Evolutionary conservation across 768 basidiomycete genomes (phyloP).

Genomic region (Hemileccinum impolitum): DNA sequence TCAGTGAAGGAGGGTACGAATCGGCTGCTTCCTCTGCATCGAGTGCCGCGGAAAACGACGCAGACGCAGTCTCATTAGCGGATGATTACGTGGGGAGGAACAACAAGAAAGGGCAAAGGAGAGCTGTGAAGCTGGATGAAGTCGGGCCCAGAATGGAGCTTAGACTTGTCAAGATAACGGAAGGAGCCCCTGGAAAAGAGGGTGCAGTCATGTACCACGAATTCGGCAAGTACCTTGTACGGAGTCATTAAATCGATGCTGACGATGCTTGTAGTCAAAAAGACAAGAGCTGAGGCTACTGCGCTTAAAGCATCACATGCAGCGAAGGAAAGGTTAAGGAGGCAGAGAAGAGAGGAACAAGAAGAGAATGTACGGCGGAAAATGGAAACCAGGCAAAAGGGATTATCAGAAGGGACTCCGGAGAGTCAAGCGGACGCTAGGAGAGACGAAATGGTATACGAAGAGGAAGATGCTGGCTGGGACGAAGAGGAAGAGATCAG

Average conservation of each 20-base stretch:
- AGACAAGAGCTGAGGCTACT: slow-evolving; percentile 71
- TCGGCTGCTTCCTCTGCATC: slow-evolving; percentile 77
- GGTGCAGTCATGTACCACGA: slow-evolving; percentile 93
- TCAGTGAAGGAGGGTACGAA: slow-evolving; percentile 67
- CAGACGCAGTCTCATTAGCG: slow-evolving; percentile 74
- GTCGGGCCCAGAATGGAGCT: slow-evolving; percentile 96
- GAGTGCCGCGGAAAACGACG: slow-evolving; percentile 84
- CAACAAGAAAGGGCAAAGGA: slow-evolving; percentile 86
- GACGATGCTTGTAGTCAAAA: slow-evolving; percentile 64
- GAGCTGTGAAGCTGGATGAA: slow-evolving; percentile 90
- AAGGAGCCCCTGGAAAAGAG: slow-evolving; percentile 91
- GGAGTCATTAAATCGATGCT: background rate
- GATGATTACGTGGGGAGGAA: slow-evolving; percentile 94
- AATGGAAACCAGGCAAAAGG: slow-evolving; percentile 43
- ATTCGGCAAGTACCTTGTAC: slow-evolving; percentile 60
- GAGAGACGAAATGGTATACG: slow-evolving; percentile 37
- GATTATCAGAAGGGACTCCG: slow-evolving; percentile 29
- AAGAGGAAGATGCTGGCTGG: slow-evolving; percentile 40
- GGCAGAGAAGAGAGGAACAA: slow-evolving; percentile 83
- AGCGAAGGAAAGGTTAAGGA: slow-evolving; percentile 70
- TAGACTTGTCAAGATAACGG: slow-evolving; percentile 87
- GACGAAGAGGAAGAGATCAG: slow-evolving; percentile 66
- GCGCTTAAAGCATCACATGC: slow-evolving; percentile 71
- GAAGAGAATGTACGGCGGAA: slow-evolving; percentile 88
- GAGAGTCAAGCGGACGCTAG: slow-evolving; percentile 43